Evolutionary conservation across 2,329 filamentous ascomycete genomes (phyloP), one percentile per base, ranked within the genome.

Genomic region (Magnaporthiopsis rhizophila): DNA sequence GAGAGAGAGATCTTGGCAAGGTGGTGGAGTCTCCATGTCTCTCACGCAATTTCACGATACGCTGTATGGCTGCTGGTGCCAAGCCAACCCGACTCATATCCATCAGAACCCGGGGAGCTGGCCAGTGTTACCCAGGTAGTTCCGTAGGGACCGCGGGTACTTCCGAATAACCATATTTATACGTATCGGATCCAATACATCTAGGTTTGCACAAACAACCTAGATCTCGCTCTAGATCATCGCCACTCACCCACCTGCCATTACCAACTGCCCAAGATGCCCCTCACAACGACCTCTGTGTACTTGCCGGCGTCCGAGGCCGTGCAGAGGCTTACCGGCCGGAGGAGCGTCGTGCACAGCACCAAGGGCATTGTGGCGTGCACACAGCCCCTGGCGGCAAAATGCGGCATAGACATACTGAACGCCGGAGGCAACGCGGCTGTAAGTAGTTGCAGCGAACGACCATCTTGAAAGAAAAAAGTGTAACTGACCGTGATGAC

Each of bases 291-390:
- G 1, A 71, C 77, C 0, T 80, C 81, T 32, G 69, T 84, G 13
- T 83, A 79, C 69, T 78, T 79, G 66, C 75, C 78, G 62, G 72
- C 76, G 28, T 77, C 80, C 63, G 73, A 73, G 61, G 76, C 79
- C 65, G 87, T 91, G 71, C 78, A 82, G 66, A 83, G 84, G 67
- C 72, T 71, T 72, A 78, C 90, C 12, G 94, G 91, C 68, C 85
- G 94, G 53, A 84, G 94, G 67, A 97, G 93, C 70, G 92, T 95
- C 30, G 91, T 97, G 12, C 92, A 98, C 74, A 96, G 92, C 73
- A 92, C 89, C 1, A 89, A 93, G 71, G 93, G 92, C 50, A 96
- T 98, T 65, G 90, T 97, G 59, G 86, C 92, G 28, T 95, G 89
- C 73, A 90, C 92, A 0, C 92, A 97, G 72, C 92, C 94, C 18